Evolutionary conservation across 257 asterid genomes (phyloP).

Genomic region (Sherardia arvensis): DNA sequence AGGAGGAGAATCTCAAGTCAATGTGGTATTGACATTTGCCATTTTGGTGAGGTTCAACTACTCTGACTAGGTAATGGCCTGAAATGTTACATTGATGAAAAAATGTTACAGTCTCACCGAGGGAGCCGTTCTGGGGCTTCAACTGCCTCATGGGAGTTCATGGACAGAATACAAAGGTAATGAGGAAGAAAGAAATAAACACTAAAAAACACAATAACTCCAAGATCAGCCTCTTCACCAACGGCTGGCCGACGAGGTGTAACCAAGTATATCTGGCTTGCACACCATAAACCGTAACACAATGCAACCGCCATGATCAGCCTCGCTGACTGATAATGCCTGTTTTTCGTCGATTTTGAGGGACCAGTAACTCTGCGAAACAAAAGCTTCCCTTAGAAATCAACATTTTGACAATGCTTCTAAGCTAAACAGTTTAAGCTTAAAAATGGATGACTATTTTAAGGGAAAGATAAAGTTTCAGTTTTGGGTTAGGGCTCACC

Average conservation of each 20-base stretch:
- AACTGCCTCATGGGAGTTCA: conserved; percentile 47
- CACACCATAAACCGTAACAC: conserved; percentile 72
- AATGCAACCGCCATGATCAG: conserved; percentile 35
- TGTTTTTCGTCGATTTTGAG: conserved; percentile 29
- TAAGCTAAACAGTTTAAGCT: no score
- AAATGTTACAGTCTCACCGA: conserved; percentile 11
- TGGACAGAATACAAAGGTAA: conserved; percentile 60
- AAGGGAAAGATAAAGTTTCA: neutral
- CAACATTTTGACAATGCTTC: neutral
- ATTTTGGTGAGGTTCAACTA: no score
- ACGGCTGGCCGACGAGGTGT: conserved; percentile 73
- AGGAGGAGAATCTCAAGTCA: no score
- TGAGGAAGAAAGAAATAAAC: conserved; percentile 71
- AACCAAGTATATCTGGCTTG: conserved; percentile 59
- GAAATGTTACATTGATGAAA: no score
- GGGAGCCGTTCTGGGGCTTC: conserved; percentile 41
- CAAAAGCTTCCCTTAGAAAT: neutral
- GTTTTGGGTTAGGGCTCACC: conserved; percentile 22
- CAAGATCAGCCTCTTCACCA: conserved; percentile 91
- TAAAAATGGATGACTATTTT: no score
- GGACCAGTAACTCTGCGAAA: conserved; percentile 41
- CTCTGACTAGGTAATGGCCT: no score
- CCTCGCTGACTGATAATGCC: conserved; percentile 29
- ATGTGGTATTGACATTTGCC: no score
- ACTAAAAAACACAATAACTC: conserved; percentile 63